Conservation (phyloP, 345 rosid species). For the Zanthoxylum bungeanum region DNA sequence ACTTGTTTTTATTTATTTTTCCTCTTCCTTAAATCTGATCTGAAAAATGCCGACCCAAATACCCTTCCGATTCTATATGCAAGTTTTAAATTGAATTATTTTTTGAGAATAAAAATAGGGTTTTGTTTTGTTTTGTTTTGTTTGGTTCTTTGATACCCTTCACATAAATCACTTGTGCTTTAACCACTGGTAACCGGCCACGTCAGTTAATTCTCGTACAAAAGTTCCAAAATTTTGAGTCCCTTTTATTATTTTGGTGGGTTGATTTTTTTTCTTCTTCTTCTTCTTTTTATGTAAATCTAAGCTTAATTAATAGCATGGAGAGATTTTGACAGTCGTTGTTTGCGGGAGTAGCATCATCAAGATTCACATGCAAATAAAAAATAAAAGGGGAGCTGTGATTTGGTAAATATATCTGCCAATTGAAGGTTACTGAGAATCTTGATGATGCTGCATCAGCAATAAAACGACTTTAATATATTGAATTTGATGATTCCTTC, state of each 20-base stretch:
- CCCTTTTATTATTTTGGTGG: not conserved
- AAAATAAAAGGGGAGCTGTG: too few relatives aligned
- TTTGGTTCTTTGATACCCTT: constrained; percentile 7
- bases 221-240: not conserved
- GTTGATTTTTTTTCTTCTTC: not conserved
- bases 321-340: constrained; percentile 48
- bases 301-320: constrained; percentile 8
- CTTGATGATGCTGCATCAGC: constrained; percentile 99
- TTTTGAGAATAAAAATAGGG: constrained; percentile 8
- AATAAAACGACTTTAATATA: constrained; percentile 49
- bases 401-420: constrained; percentile 9
- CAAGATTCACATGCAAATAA: constrained; percentile 86
- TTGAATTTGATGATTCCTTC: not conserved
- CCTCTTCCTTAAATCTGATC: constrained; percentile 4
- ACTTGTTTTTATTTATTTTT: too few relatives aligned
- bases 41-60: constrained; percentile 12
- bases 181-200: constrained; percentile 30
- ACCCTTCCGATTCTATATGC: too few relatives aligned
- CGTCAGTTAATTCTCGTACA: constrained; percentile 20
- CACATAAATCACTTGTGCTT: constrained; percentile 23
- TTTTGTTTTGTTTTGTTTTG: constrained; percentile 15
- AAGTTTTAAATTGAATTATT: too few relatives aligned
- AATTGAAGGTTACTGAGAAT: constrained; percentile 81
- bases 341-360: constrained; percentile 84
- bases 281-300: not conserved